Conservation (phyloP, 208 protist genomes). For the Leishmania tarentolae region DNA sequence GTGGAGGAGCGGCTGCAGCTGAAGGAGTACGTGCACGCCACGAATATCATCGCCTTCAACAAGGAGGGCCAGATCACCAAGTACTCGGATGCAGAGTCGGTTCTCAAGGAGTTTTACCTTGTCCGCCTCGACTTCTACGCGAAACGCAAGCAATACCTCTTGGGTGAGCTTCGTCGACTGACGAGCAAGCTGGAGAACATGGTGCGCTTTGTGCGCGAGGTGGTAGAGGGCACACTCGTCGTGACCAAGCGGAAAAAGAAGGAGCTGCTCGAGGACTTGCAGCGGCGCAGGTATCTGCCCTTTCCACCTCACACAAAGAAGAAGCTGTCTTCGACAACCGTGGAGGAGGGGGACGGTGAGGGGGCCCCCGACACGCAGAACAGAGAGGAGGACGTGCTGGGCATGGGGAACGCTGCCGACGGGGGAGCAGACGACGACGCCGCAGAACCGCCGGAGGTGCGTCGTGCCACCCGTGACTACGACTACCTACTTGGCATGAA, state of each 20-base stretch:
- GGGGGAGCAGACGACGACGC: slow-evolving; percentile 30
- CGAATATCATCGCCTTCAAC: slow-evolving; percentile 99
- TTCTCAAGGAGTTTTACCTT: slow-evolving; percentile 98
- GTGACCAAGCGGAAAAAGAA: slow-evolving; percentile 93
- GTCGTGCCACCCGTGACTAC: slow-evolving; percentile 88
- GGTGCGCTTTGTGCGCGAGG: slow-evolving; percentile 97
- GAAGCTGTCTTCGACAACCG: slow-evolving; percentile 81
- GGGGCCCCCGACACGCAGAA: neutral
- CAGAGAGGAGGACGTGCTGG: slow-evolving; percentile 38
- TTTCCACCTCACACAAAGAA: slow-evolving; percentile 86
- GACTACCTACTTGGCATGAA: slow-evolving; percentile 99
- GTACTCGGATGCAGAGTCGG: slow-evolving; percentile 92
- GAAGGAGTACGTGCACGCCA: slow-evolving; percentile 81
- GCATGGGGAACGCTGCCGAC: slow-evolving; percentile 10
- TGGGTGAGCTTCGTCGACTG: slow-evolving; percentile 82
- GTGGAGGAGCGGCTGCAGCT: slow-evolving; percentile 95
- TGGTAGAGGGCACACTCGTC: slow-evolving; percentile 94
- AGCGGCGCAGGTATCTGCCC: slow-evolving; percentile 84
- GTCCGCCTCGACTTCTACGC: slow-evolving; percentile 97
- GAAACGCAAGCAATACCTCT: slow-evolving; percentile 95
- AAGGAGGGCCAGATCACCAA: slow-evolving; percentile 93
- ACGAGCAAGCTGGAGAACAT: slow-evolving; percentile 97
- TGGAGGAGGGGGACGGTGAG: slow-evolving; percentile 33
- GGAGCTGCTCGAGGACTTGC: slow-evolving; percentile 95
- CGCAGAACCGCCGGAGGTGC: slow-evolving; percentile 59